Percentiles rank a stretch among this genome's conserved stretches.
phyloP scores from a whole-genome alignment of 139 green algal genomes.

The Tetradesmus lagerheimii region DNA sequence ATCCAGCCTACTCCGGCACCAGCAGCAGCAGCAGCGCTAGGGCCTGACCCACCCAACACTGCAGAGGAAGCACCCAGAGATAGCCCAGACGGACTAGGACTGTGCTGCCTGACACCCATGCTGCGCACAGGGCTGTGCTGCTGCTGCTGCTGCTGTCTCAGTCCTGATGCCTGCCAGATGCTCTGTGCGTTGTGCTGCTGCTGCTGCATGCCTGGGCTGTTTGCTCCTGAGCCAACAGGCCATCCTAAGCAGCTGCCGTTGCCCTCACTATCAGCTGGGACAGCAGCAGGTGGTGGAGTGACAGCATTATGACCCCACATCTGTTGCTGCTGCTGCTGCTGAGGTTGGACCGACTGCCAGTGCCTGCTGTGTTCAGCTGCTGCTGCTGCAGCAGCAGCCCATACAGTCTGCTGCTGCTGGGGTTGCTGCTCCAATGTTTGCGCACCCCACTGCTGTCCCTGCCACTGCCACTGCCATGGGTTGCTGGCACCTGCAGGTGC shows the following conservation, averaged over 20 bases:
- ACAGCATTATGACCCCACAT: neutral
- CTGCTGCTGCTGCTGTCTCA: constrained; percentile 2
- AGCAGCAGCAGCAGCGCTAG: constrained; percentile 8
- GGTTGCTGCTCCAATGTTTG: neutral
- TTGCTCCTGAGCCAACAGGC: neutral
- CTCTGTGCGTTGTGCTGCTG: constrained; percentile 1
- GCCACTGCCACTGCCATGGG: constrained; percentile 29
- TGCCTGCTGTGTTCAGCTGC: neutral
- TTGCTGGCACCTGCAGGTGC: neutral
- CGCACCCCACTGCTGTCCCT: neutral
- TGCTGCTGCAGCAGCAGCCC: neutral
- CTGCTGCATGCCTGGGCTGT: neutral
- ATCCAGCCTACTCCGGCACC: neutral
- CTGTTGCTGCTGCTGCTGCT: constrained; percentile 19
- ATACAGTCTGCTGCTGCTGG: neutral
- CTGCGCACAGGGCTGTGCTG: neutral
- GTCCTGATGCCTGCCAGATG: neutral
- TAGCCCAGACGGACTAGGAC: neutral
- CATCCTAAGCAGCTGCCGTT: constrained; percentile 28
- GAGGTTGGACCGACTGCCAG: neutral
- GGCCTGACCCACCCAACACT: neutral
- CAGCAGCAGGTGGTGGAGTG: neutral
- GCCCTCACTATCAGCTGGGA: constrained; percentile 21
- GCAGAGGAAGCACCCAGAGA: constrained; percentile 13
- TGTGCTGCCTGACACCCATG: neutral